Evolutionary conservation across 1,284 basidiomycete genomes (phyloP).

Genomic region (Ustilago curta): DNA sequence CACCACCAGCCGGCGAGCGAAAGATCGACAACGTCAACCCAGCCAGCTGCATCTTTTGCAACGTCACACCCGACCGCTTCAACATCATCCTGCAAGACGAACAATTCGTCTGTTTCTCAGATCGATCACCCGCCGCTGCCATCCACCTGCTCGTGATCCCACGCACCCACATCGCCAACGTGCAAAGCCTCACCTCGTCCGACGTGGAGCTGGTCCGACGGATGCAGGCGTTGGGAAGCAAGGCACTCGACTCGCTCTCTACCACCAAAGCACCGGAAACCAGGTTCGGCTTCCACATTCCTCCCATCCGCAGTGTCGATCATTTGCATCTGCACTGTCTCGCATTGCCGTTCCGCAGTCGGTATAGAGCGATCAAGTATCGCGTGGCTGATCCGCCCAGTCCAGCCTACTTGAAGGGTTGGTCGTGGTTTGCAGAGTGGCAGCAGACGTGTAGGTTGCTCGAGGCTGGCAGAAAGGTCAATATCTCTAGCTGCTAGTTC

Average conservation of each 20-base stretch:
- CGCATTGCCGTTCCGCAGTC: slow-evolving; percentile 76
- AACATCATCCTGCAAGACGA: slow-evolving; percentile 76
- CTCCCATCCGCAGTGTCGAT: slow-evolving; percentile 81
- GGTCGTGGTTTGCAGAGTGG: slow-evolving; percentile 81
- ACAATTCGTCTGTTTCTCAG: slow-evolving; percentile 76
- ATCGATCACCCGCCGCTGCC: slow-evolving; percentile 75
- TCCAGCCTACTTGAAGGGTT: slow-evolving; percentile 74
- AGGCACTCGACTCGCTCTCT: slow-evolving; percentile 71
- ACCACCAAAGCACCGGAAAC: slow-evolving; percentile 26
- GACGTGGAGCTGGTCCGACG: slow-evolving; percentile 71
- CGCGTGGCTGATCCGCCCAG: slow-evolving; percentile 70
- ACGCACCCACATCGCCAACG: slow-evolving; percentile 72
- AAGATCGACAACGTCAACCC: slow-evolving; percentile 36
- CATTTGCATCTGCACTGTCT: slow-evolving; percentile 86
- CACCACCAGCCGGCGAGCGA: slow-evolving; percentile 22
- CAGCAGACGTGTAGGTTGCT: slow-evolving; percentile 77
- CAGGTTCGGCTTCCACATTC: slow-evolving; percentile 72
- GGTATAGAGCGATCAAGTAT: slow-evolving; percentile 74
- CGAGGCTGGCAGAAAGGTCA: slow-evolving; percentile 73
- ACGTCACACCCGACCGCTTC: slow-evolving; percentile 74
- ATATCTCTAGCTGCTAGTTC: slow-evolving; percentile 68
- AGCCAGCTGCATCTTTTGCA: slow-evolving; percentile 74
- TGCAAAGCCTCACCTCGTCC: slow-evolving; percentile 72
- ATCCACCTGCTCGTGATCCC: slow-evolving; percentile 79
- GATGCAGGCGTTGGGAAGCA: slow-evolving; percentile 76